phyloP scores from a whole-genome alignment of 495 filamentous ascomycete genomes.

The Talaromyces adpressus region DNA sequence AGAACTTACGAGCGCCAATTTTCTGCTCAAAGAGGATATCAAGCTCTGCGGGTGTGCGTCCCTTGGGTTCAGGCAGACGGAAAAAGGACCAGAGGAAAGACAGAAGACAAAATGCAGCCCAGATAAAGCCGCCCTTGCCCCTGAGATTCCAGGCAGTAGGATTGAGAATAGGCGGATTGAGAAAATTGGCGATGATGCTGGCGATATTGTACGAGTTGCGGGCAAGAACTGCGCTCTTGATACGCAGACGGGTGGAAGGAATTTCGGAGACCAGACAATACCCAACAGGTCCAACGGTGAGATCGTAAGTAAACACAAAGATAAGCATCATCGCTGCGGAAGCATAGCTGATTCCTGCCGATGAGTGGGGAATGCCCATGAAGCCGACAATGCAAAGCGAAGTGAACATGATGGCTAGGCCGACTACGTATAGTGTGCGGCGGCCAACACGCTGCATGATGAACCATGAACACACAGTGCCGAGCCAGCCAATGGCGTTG shows the following conservation, averaged over 20 bases:
- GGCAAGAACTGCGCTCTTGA: conserved; percentile 58
- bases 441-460: conserved; percentile 48
- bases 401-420: conserved; percentile 47
- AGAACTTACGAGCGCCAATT: conserved; percentile 53
- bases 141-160: conserved; percentile 59
- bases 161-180: conserved; percentile 64
- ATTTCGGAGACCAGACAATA: conserved; percentile 66
- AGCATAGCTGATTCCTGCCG: conserved; percentile 1
- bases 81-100: conserved; percentile 61
- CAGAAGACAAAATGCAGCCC: conserved; percentile 55
- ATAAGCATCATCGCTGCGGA: conserved; percentile 45
- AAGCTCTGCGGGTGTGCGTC: conserved; percentile 56
- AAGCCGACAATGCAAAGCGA: conserved; percentile 60
- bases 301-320: conserved; percentile 55
- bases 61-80: conserved; percentile 59
- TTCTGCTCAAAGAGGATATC: conserved; percentile 52
- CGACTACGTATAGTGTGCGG: conserved; percentile 56
- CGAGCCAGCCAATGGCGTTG: conserved; percentile 41
- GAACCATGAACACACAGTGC: conserved; percentile 45
- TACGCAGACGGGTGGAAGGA: conserved; percentile 56
- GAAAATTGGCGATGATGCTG: conserved; percentile 52
- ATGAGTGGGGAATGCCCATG: conserved; percentile 45
- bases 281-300: conserved; percentile 62
- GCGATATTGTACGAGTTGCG: conserved; percentile 61
- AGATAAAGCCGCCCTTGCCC: conserved; percentile 62